These are phyloP conservation scores for Neoarthrinium moseri DNA, from an alignment of 2,329 filamentous ascomycete genomes.

Conservation along the genomic window DNA sequence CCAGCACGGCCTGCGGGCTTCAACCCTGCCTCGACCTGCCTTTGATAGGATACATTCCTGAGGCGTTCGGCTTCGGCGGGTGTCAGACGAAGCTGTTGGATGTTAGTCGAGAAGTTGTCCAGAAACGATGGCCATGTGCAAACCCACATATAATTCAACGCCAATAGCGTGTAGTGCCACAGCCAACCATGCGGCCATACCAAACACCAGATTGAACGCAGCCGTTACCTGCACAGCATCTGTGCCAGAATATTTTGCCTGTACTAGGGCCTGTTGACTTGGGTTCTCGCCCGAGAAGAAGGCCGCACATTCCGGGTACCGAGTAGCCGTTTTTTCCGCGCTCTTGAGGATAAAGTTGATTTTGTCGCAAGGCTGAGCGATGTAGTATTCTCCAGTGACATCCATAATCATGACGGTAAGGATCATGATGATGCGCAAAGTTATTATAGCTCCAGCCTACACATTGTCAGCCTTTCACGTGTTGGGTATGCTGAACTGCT, in stretches of 20 bases:
- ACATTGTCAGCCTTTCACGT: neutral
- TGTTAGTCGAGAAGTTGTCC: constrained; percentile 12
- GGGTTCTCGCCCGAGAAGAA: constrained; percentile 31
- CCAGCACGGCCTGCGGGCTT: constrained; percentile 46
- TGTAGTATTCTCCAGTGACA: constrained; percentile 20
- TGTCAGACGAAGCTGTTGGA: constrained; percentile 47
- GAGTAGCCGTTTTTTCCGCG: constrained; percentile 22
- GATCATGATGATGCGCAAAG: constrained; percentile 46
- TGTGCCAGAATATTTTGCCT: constrained; percentile 29
- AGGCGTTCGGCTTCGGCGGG: constrained; percentile 52
- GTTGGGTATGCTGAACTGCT: neutral
- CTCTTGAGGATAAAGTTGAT: constrained; percentile 39
- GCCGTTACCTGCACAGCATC: constrained; percentile 34
- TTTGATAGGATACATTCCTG: constrained; percentile 53
- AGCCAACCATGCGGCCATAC: constrained; percentile 51
- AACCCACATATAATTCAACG: constrained; percentile 47
- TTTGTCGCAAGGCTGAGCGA: constrained; percentile 43
- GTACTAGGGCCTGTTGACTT: constrained; percentile 26
- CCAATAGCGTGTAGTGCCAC: constrained; percentile 48
- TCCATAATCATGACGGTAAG: constrained; percentile 39
- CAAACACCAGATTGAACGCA: constrained; percentile 46
- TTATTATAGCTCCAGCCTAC: constrained; percentile 50
- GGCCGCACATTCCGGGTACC: constrained; percentile 44
- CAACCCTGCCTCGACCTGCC: constrained; percentile 54
- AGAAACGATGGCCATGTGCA: neutral